Evolutionary conservation across 179 eudicot species (phyloP).

Genomic region (Silene coronaria): DNA sequence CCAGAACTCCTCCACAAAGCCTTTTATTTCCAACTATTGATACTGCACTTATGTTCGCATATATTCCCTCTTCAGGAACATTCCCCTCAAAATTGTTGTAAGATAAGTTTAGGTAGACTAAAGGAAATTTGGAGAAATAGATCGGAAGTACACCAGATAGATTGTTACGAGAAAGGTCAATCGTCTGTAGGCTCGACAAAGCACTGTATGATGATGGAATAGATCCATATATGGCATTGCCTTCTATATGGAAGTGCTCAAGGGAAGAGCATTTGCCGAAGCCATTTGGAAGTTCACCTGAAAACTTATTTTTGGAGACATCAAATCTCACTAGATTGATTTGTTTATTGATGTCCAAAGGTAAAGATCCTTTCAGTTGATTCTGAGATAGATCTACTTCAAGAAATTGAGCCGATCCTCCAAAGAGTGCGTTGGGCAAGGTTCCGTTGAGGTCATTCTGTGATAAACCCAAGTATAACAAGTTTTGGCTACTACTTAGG

Average conservation of each 20-base stretch:
- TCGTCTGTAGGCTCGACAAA: conserved; percentile 15
- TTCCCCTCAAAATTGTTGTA: conserved; percentile 21
- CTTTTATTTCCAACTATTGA: conserved; percentile 8
- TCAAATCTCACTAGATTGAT: not conserved
- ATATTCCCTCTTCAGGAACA: conserved; percentile 21
- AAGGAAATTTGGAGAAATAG: conserved; percentile 7
- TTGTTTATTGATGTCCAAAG: conserved; percentile 13
- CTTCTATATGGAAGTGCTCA: not conserved
- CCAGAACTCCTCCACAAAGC: conserved; percentile 24
- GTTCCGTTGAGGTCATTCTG: conserved; percentile 23
- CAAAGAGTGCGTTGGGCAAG: conserved; percentile 18
- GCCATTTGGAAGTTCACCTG: conserved; percentile 21
- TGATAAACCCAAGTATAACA: conserved; percentile 11
- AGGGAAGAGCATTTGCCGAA: conserved; percentile 10
- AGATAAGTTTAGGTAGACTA: conserved; percentile 14
- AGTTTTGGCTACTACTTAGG: conserved; percentile 18
- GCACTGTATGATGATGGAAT: conserved; percentile 21
- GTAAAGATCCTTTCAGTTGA: conserved; percentile 16
- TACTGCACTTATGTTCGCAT: conserved; percentile 15
- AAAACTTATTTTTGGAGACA: conserved; percentile 20
- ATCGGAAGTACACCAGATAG: conserved; percentile 9
- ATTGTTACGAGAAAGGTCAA: conserved; percentile 23
- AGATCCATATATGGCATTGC: conserved; percentile 19
- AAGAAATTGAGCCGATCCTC: conserved; percentile 8
- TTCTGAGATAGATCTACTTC: conserved; percentile 14